Evolutionary conservation across 352 stramenopile species (phyloP).

Genomic region (Pythium myriotylum): DNA sequence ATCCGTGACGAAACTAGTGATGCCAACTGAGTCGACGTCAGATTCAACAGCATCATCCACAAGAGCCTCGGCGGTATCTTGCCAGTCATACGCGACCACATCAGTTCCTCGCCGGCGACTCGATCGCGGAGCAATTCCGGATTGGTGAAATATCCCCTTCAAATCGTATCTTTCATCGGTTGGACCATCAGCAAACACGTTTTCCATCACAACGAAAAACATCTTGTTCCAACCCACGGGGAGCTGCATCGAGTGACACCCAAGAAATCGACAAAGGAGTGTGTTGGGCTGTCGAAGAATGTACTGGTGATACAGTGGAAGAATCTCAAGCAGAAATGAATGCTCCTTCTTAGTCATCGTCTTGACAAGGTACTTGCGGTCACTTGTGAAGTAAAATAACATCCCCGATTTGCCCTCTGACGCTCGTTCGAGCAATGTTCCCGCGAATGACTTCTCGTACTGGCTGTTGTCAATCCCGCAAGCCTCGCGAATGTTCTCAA

Average conservation of each 20-base stretch:
- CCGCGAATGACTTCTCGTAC: conserved; percentile 86
- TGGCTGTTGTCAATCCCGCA: conserved; percentile 75
- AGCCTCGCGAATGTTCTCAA: conserved; percentile 81
- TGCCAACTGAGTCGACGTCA: conserved; percentile 1
- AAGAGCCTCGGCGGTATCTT: conserved; percentile 1
- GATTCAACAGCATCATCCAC: conserved; percentile 10
- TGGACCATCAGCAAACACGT: conserved; percentile 76
- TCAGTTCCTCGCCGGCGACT: conserved; percentile 20
- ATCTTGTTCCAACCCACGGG: conserved; percentile 89
- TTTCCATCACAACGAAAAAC: conserved; percentile 91
- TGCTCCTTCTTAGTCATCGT: conserved; percentile 90
- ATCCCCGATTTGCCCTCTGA: conserved; percentile 87
- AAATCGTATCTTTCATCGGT: conserved; percentile 85
- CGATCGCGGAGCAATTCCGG: conserved; percentile 12
- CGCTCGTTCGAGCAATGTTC: conserved; percentile 79
- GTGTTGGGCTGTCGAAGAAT: conserved; percentile 81
- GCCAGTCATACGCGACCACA: conserved; percentile 14
- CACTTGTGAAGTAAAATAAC: conserved; percentile 89
- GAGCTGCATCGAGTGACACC: conserved; percentile 89
- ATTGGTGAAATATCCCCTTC: conserved; percentile 82
- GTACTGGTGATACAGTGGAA: conserved; percentile 87
- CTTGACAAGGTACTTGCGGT: conserved; percentile 87
- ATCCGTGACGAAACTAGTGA: conserved; percentile 2
- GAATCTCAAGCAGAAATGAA: conserved; percentile 78
- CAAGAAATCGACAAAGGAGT: conserved; percentile 79